These are phyloP conservation scores for Vigna radiata DNA, from an alignment of 306 rosid genomes.

Conservation along the genomic window DNA sequence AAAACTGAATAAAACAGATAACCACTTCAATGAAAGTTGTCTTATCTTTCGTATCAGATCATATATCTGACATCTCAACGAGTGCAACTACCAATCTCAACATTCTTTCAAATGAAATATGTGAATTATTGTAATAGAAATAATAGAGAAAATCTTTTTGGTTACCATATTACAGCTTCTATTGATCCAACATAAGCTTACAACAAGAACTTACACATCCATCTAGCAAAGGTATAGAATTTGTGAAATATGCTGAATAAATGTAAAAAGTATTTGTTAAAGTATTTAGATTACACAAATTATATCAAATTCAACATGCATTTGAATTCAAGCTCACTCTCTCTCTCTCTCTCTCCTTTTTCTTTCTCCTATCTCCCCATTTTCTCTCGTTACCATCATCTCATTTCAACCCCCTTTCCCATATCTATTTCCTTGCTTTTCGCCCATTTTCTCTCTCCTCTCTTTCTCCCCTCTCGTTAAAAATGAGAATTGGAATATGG, in stretches of 20 bases:
- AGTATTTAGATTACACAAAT: background rate
- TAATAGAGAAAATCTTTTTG: background rate
- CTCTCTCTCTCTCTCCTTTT: background rate
- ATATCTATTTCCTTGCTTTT: background rate
- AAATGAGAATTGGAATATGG: background rate
- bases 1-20: conserved; percentile 29
- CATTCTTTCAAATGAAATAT: conserved; percentile 29
- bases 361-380: no score
- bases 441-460: background rate
- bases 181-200: background rate
- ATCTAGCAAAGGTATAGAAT: background rate
- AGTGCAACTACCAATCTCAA: background rate
- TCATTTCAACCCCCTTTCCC: no score
- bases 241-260: no score
- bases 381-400: no score
- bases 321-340: background rate
- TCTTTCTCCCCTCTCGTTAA: background rate
- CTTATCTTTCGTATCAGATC: background rate
- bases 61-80: background rate
- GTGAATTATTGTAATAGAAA: background rate
- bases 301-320: background rate
- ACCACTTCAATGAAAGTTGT: background rate
- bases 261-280: background rate
- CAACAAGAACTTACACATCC: background rate
- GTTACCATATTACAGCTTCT: conserved; percentile 9